Percentiles rank a stretch among this genome's conserved stretches.
phyloP scores from a whole-genome alignment of 257 asterid species.

The Avicennia marina region DNA sequence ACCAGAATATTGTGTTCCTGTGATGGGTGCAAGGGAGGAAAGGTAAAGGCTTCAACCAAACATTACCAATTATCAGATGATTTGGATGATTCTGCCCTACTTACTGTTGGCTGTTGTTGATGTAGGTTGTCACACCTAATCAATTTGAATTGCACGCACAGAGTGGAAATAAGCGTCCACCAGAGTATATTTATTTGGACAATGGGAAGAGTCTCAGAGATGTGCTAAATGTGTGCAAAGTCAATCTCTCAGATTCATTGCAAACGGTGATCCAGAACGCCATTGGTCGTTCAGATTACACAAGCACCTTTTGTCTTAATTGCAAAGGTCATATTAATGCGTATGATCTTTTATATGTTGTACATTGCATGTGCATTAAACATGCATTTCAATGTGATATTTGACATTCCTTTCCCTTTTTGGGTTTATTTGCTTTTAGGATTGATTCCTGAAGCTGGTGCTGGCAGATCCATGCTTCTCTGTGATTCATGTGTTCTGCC shows the following conservation, averaged over 20 bases:
- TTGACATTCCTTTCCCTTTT: not conserved
- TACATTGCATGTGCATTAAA: not conserved
- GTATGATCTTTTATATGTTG: constrained; percentile 3
- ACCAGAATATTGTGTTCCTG: constrained; percentile 77
- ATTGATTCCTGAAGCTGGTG: constrained; percentile 41
- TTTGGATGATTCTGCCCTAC: constrained; percentile 6
- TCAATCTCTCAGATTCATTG: constrained; percentile 41
- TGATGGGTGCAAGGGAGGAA: constrained; percentile 52
- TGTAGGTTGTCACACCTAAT: constrained; percentile 75
- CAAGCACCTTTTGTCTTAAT: constrained; percentile 36
- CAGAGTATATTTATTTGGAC: constrained; percentile 69
- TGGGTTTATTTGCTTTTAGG: constrained; percentile 28
- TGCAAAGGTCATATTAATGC: constrained; percentile 55
- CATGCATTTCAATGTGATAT: not conserved
- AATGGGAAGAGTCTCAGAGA: constrained; percentile 74
- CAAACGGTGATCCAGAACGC: constrained; percentile 49
- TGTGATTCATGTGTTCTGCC: constrained; percentile 46
- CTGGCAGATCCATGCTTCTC: constrained; percentile 40
- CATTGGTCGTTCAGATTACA: constrained; percentile 39
- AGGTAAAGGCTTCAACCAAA: constrained; percentile 33
- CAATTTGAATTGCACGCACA: constrained; percentile 78
- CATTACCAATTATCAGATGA: not conserved
- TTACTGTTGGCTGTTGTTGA: constrained; percentile 21
- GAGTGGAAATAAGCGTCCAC: constrained; percentile 73
- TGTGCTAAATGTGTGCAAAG: constrained; percentile 65